A percentile compares a stretch with the other conserved stretches of the same genome.
These are phyloP conservation scores for Rhizoclosmatium sp. DNA, from an alignment of 192 early-diverging fungal genomes.

Conservation along the genomic window DNA sequence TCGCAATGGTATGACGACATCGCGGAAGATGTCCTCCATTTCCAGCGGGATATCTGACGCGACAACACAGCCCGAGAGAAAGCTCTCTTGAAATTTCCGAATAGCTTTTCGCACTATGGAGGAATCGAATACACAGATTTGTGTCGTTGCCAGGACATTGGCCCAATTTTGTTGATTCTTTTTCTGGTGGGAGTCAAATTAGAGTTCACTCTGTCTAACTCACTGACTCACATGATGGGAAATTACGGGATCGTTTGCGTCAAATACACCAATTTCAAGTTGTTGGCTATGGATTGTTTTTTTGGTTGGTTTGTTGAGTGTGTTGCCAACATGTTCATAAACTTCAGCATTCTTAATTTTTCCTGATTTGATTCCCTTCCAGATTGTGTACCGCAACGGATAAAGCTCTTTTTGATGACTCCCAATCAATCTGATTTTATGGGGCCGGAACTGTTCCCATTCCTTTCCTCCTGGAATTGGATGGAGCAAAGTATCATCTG, in stretches of 20 bases:
- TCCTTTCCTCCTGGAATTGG: background rate
- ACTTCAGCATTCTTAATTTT: slow-evolving; percentile 20
- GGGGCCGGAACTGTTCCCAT: background rate
- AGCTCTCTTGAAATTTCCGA: slow-evolving; percentile 27
- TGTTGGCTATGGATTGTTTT: background rate
- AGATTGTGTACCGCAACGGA: slow-evolving; percentile 15
- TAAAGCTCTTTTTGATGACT: background rate
- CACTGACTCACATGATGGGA: slow-evolving; percentile 28
- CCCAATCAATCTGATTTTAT: slow-evolving; percentile 15
- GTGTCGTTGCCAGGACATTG: slow-evolving; percentile 21
- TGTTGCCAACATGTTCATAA: slow-evolving; percentile 26
- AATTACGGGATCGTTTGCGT: slow-evolving; percentile 22
- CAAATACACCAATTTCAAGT: slow-evolving; percentile 11
- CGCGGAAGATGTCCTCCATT: slow-evolving; percentile 28
- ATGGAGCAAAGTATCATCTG: slow-evolving; percentile 19
- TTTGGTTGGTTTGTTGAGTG: background rate
- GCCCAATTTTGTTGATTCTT: slow-evolving; percentile 23
- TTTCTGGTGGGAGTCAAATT: background rate
- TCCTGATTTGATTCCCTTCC: slow-evolving; percentile 12
- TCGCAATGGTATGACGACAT: slow-evolving; percentile 24
- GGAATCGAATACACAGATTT: slow-evolving; percentile 33
- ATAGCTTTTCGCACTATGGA: slow-evolving; percentile 26
- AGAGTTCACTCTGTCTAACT: background rate
- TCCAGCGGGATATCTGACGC: slow-evolving; percentile 22
- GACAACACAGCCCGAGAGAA: slow-evolving; percentile 28